These are phyloP conservation scores for Penicillium brasilianum DNA, from an alignment of 2,329 filamentous ascomycete genomes.

Conservation along the genomic window DNA sequence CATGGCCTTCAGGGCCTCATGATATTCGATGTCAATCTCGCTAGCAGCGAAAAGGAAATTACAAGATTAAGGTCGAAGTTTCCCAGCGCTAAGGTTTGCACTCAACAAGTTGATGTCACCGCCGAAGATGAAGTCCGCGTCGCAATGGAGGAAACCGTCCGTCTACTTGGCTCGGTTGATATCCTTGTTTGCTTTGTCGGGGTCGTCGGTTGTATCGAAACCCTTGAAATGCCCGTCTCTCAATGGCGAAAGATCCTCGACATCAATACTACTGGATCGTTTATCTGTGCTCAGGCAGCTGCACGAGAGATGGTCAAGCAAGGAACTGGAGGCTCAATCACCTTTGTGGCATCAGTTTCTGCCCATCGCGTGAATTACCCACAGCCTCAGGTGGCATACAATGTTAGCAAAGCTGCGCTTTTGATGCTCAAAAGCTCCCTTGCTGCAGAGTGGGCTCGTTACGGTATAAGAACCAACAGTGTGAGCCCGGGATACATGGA, in stretches of 20 bases:
- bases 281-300: slow-evolving; percentile 71
- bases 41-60: slow-evolving; percentile 48
- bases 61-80: slow-evolving; percentile 58
- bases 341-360: slow-evolving; percentile 71
- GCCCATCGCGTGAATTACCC: slow-evolving; percentile 73
- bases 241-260: slow-evolving; percentile 70
- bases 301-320: slow-evolving; percentile 46
- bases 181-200: slow-evolving; percentile 70
- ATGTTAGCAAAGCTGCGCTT: slow-evolving; percentile 72
- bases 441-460: slow-evolving; percentile 73
- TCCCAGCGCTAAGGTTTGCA: slow-evolving; percentile 57
- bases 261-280: slow-evolving; percentile 73
- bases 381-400: slow-evolving; percentile 74
- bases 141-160: slow-evolving; percentile 28
- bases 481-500: slow-evolving; percentile 79
- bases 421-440: slow-evolving; percentile 67
- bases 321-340: slow-evolving; percentile 52
- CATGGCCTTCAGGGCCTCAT: slow-evolving; percentile 66
- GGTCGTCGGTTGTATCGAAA: slow-evolving; percentile 66
- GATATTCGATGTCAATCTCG: slow-evolving; percentile 64
- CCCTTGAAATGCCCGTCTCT: slow-evolving; percentile 62
- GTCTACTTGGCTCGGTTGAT: slow-evolving; percentile 57
- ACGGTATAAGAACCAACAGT: slow-evolving; percentile 73
- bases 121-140: slow-evolving; percentile 45
- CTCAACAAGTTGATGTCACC: slow-evolving; percentile 64